Base-by-base conservation (phyloP, 352 stramenopile genomes). In the Phytophthora cactorum region DNA sequence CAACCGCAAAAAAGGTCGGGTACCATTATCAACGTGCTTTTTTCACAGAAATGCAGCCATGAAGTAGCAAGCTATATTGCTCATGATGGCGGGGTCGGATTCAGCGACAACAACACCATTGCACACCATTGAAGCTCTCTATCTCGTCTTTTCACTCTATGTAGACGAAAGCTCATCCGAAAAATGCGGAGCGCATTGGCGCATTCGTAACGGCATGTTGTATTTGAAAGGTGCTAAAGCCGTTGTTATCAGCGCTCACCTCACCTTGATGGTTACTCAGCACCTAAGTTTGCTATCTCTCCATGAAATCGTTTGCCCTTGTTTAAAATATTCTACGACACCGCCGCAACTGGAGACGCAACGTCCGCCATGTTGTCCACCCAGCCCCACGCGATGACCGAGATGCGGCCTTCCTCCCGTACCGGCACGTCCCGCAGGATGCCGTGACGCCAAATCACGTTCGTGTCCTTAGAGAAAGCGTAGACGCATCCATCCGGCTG, bases 401-500 rank as follows among this genome's bases (percentile, higher is more conserved):
- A 97, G 69, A 98, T 98, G 47, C 95, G 83, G 14, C 95, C 95
- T 72, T 98, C 94, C 14, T 90, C 75, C 57, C 83, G 81, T 68
- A 96, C 82, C 1, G 96, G 84, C 38, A 88, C 75, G 66, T 97
- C 84, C 53, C 93, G 73, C 14, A 98, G 69, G 27, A 98, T 90
- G 52, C 95, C 95, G 69, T 98, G 95, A 68, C 89, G 96, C 91
- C 91, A 98, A 14, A 90, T 78, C 68, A 98, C 90, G 77, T 98
- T 98, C 39, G 92, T 97, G 80, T 98, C 93, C n/a, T 89, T 82
- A 14, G 90, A 77, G 70, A 98, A 98, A 22, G 87, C 89, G 78
- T 98, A 98, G 9, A 98, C 81, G 53, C 90, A 97, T 74, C 94
- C 93, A 59, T 98, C 97, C 7, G 87, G 85, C 78, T 98, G 95